A percentile compares a stretch with the other conserved stretches of the same genome.
Evolutionary conservation across 177 flowering plant species (phyloP).

Genomic region (Tripterygium wilfordii): DNA sequence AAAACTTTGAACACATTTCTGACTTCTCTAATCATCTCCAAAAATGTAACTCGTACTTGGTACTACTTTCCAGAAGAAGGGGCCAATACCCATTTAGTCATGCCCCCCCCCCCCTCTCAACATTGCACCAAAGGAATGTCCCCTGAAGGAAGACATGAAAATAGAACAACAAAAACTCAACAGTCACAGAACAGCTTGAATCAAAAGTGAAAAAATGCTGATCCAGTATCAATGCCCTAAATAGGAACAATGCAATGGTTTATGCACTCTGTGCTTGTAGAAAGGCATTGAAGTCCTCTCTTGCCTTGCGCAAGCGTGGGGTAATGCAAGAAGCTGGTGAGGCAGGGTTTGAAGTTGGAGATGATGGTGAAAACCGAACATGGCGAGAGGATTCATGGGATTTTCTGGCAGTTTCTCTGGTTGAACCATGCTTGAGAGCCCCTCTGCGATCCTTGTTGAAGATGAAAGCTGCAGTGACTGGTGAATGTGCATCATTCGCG

Average conservation of each 20-base stretch:
- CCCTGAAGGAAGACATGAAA: no score
- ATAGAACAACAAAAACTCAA: not conserved
- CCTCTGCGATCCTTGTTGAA: conserved; percentile 56
- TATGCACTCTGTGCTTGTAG: conserved; percentile 64
- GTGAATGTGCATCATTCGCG: conserved; percentile 42
- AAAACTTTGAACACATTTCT: no score
- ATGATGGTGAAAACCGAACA: conserved; percentile 61
- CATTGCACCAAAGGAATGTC: no score
- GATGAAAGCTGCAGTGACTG: conserved; percentile 61
- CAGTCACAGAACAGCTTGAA: no score
- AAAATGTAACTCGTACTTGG: no score
- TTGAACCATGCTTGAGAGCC: conserved; percentile 35
- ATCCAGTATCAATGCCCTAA: no score
- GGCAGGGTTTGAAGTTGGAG: conserved; percentile 25
- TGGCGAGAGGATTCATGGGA: conserved; percentile 48
- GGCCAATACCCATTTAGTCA: no score
- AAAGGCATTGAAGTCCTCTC: conserved; percentile 72
- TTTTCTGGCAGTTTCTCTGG: conserved; percentile 17
- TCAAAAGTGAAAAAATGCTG: no score
- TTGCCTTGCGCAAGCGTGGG: conserved; percentile 60
- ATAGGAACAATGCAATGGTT: no score
- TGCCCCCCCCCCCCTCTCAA: no score
- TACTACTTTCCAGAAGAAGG: no score
- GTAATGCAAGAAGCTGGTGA: conserved; percentile 48
- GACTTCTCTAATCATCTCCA: no score